Conservation (phyloP, 2,329 filamentous ascomycete species). For the Aspergillus unguis region DNA sequence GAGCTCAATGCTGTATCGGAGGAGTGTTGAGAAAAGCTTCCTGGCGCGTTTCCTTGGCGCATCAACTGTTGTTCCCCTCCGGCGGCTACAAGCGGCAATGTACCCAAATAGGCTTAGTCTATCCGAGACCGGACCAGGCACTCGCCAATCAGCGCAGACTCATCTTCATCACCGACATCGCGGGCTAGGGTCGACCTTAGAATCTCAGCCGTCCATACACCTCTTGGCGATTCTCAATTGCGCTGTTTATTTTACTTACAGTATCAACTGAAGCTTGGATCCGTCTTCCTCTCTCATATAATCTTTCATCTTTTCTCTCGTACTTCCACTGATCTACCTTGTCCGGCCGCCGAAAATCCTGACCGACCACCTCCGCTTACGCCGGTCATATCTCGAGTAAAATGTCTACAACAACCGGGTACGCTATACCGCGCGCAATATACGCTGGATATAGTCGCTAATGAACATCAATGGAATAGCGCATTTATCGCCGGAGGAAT, state of each 20-base stretch:
- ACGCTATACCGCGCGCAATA: constrained; percentile 13
- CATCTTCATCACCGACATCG: constrained; percentile 6
- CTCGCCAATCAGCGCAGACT: constrained; percentile 7
- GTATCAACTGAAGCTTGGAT: not conserved
- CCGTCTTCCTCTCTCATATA: too few species aligned
- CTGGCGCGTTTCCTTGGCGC: constrained; percentile 12
- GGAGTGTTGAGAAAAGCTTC: not conserved
- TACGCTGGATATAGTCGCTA: too few species aligned
- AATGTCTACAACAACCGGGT: constrained; percentile 57
- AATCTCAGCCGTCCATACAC: too few species aligned
- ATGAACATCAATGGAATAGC: constrained; percentile 38
- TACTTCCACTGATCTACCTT: not conserved
- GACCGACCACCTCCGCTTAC: constrained; percentile 16
- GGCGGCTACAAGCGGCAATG: constrained; percentile 16
- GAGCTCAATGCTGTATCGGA: not conserved
- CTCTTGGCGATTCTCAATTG: not conserved
- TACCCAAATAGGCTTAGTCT: constrained; percentile 1
- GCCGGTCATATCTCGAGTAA: constrained; percentile 12
- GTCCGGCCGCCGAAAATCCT: not conserved
- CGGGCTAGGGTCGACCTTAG: not conserved
- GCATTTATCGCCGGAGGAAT: constrained; percentile 95
- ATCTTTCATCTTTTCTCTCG: not conserved
- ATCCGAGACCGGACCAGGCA: constrained; percentile 16
- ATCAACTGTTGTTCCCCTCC: constrained; percentile 18
- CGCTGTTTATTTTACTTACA: not conserved